phyloP scores from a whole-genome alignment of 2,329 filamentous ascomycete species.

The Raffaelea albimanens region DNA sequence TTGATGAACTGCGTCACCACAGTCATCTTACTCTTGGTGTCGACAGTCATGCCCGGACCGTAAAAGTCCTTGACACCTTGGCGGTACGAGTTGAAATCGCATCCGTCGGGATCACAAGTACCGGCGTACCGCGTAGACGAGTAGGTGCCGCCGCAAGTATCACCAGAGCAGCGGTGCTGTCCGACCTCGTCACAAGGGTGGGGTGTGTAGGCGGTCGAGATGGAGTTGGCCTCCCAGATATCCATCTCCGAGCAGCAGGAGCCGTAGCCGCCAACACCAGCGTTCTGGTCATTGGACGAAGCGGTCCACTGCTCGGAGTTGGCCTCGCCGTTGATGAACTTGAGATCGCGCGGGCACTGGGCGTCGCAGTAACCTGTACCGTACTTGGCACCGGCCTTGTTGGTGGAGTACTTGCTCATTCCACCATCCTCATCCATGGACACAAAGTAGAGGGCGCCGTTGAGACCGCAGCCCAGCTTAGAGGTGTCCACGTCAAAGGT shows the following conservation, averaged over 20 bases:
- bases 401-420: conserved; percentile 33
- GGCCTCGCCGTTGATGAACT: conserved; percentile 35
- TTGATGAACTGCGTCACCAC: conserved; percentile 54
- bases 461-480: conserved; percentile 52
- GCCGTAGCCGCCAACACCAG: conserved; percentile 37
- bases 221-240: conserved; percentile 53
- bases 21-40: conserved; percentile 47
- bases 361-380: conserved; percentile 45
- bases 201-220: conserved; percentile 48
- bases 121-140: conserved; percentile 27
- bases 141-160: conserved; percentile 38
- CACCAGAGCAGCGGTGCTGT: conserved; percentile 29
- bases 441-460: conserved; percentile 44
- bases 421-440: conserved; percentile 44
- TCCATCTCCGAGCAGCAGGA: conserved; percentile 51
- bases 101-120: conserved; percentile 54
- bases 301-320: conserved; percentile 33
- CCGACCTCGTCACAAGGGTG: conserved; percentile 43
- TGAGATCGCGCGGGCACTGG: conserved; percentile 35
- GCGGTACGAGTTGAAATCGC: conserved; percentile 57
- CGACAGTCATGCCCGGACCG: conserved; percentile 38
- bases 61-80: conserved; percentile 52
- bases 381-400: conserved; percentile 36
- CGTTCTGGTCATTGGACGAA: conserved; percentile 40
- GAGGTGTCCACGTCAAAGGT: conserved; percentile 58